Evolutionary conservation across 2,329 filamentous ascomycete species (phyloP).

Genomic region (Blastomyces gilchristii): DNA sequence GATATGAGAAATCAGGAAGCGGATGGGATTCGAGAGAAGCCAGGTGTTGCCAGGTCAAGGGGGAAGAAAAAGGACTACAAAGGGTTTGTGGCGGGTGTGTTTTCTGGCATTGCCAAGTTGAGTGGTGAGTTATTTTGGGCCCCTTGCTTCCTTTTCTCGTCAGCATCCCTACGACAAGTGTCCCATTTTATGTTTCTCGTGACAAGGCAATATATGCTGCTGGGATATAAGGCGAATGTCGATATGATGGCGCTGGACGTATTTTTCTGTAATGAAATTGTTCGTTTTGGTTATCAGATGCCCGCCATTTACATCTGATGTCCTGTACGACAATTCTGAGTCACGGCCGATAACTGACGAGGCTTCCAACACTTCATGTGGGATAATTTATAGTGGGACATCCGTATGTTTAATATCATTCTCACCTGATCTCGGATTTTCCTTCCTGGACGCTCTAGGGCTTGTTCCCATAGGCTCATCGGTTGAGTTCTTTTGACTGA

Average conservation of each 20-base stretch:
- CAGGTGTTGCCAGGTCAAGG: conserved; percentile 1
- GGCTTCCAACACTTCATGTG: neutral
- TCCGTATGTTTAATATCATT: conserved; percentile 37
- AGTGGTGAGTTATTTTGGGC: conserved; percentile 48
- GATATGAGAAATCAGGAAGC: neutral
- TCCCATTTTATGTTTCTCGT: neutral
- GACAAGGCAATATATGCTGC: neutral
- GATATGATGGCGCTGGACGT: neutral
- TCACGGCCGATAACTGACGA: conserved; percentile 11
- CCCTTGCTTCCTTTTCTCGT: neutral
- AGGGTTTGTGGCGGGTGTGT: conserved; percentile 95
- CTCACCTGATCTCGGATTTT: neutral
- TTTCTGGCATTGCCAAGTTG: conserved; percentile 85
- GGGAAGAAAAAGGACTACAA: conserved; percentile 56
- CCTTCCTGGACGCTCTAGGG: neutral
- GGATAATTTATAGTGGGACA: conserved; percentile 42
- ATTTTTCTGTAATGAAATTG: neutral
- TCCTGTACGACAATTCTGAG: neutral
- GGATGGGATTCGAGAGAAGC: neutral
- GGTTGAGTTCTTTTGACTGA: neutral
- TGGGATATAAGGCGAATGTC: neutral
- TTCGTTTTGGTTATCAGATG: neutral
- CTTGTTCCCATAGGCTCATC: neutral
- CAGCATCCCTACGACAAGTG: neutral
- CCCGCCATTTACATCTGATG: neutral